Evolutionary conservation across 257 asterid genomes (phyloP).

Genomic region (Ajuga chamaepitys): DNA sequence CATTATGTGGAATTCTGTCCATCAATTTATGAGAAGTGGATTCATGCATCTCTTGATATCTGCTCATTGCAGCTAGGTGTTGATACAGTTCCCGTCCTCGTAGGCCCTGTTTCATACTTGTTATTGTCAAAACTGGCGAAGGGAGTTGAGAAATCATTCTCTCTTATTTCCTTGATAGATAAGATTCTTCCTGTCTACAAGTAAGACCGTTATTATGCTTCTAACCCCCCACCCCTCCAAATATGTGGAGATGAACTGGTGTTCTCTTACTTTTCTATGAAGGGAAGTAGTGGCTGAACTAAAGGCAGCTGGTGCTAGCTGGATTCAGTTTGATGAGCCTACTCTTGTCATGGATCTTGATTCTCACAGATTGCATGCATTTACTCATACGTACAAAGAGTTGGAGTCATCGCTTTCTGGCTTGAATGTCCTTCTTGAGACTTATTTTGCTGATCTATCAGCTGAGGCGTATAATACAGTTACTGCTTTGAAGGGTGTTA

Average conservation of each 20-base stretch:
- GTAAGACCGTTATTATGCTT: constrained; percentile 30
- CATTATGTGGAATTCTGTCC: not conserved
- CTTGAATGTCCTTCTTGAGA: constrained; percentile 60
- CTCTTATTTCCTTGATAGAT: constrained; percentile 58
- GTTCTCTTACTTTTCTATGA: constrained; percentile 14
- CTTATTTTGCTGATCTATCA: constrained; percentile 77
- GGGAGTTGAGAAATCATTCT: constrained; percentile 60
- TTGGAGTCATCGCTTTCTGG: constrained; percentile 55
- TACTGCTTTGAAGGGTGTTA: constrained; percentile 54
- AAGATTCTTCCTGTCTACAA: constrained; percentile 71
- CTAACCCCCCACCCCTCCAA: no score
- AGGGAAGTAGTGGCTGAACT: constrained; percentile 71
- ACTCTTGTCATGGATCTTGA: constrained; percentile 69
- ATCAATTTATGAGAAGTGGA: not conserved
- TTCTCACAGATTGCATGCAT: constrained; percentile 51
- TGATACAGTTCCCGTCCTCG: constrained; percentile 67
- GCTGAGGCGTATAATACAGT: constrained; percentile 45
- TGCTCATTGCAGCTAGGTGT: constrained; percentile 53
- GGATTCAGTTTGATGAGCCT: constrained; percentile 88
- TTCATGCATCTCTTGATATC: not conserved
- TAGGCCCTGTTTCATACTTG: constrained; percentile 77
- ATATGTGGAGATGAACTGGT: not conserved
- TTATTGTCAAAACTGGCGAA: constrained; percentile 68
- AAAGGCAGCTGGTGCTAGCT: constrained; percentile 78
- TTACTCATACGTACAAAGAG: constrained; percentile 52